Conservation (phyloP, 495 filamentous ascomycete genomes). For the Podospora appendiculata region DNA sequence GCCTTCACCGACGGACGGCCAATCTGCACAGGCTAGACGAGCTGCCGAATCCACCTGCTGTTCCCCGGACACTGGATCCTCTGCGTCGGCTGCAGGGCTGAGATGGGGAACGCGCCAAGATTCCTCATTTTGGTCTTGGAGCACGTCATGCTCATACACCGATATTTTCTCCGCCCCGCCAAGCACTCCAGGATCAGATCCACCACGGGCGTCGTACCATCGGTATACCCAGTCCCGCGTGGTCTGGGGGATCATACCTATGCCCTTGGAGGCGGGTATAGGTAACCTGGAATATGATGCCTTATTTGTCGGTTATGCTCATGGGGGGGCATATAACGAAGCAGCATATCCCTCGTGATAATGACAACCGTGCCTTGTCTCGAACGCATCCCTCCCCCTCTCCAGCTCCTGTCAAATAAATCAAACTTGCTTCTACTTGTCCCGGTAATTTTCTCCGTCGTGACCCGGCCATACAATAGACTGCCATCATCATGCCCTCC, state of each 20-base stretch:
- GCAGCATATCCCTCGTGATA: too few species aligned
- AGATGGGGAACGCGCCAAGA: slow-evolving; percentile 2
- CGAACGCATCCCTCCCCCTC: too few species aligned
- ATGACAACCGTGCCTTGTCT: too few species aligned
- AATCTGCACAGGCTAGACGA: too few species aligned
- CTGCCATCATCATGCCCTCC: slow-evolving; percentile 10
- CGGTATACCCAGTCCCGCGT: not conserved
- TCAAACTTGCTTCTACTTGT: not conserved
- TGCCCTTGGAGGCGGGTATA: too few species aligned
- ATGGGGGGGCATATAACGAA: too few species aligned
- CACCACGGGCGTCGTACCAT: not conserved
- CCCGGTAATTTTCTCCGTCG: not conserved
- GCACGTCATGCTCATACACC: slow-evolving; percentile 12
- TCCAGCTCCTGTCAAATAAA: too few species aligned
- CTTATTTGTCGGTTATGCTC: too few species aligned
- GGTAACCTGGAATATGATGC: too few species aligned
- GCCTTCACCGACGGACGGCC: too few species aligned
- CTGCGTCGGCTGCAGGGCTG: not conserved
- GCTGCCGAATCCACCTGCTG: too few species aligned
- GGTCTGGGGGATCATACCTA: too few species aligned
- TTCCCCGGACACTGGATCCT: not conserved
- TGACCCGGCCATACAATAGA: not conserved
- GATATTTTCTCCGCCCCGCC: slow-evolving; percentile 13
- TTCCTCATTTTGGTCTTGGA: slow-evolving; percentile 3
- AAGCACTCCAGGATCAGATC: not conserved